These are phyloP conservation scores for Aspergillus kassunensis DNA, from an alignment of 495 filamentous ascomycete genomes.

Conservation along the genomic window DNA sequence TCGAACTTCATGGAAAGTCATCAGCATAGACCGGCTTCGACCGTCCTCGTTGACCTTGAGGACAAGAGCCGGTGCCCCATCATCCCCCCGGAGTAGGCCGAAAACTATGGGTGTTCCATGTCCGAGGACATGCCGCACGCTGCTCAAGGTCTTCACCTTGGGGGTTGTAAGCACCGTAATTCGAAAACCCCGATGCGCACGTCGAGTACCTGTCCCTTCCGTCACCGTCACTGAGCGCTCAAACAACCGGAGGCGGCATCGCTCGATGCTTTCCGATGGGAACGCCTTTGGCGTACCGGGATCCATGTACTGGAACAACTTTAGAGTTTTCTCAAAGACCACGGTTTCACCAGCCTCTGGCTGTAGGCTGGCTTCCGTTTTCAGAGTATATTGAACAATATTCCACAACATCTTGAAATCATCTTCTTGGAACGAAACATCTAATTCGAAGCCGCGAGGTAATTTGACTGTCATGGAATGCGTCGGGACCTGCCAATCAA, in stretches of 20 bases:
- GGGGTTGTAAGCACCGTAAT: slow-evolving; percentile 70
- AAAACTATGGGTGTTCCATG: slow-evolving; percentile 64
- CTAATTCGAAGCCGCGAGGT: slow-evolving; percentile 63
- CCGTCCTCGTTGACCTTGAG: slow-evolving; percentile 67
- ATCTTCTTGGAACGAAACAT: slow-evolving; percentile 63
- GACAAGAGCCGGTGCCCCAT: slow-evolving; percentile 61
- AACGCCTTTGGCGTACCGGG: slow-evolving; percentile 61
- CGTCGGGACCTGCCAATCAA: slow-evolving; percentile 66
- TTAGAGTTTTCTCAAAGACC: slow-evolving; percentile 60
- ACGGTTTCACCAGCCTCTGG: slow-evolving; percentile 60
- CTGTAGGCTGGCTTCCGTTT: slow-evolving; percentile 65
- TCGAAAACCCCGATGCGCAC: slow-evolving; percentile 70
- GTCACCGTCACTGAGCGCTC: slow-evolving; percentile 58
- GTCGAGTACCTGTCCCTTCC: slow-evolving; percentile 63
- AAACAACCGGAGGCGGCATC: slow-evolving; percentile 68
- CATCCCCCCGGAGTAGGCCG: slow-evolving; percentile 63
- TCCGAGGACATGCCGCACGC: slow-evolving; percentile 60
- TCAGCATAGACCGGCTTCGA: slow-evolving; percentile 59
- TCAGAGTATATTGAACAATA: slow-evolving; percentile 74
- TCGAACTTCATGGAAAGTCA: slow-evolving; percentile 67
- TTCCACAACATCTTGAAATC: slow-evolving; percentile 74
- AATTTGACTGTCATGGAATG: slow-evolving; percentile 60
- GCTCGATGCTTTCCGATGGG: slow-evolving; percentile 63
- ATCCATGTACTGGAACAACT: slow-evolving; percentile 73
- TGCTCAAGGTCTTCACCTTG: slow-evolving; percentile 68